Evolutionary conservation across 129 eudicot species (phyloP).

Genomic region (Tanacetum coccineum): DNA sequence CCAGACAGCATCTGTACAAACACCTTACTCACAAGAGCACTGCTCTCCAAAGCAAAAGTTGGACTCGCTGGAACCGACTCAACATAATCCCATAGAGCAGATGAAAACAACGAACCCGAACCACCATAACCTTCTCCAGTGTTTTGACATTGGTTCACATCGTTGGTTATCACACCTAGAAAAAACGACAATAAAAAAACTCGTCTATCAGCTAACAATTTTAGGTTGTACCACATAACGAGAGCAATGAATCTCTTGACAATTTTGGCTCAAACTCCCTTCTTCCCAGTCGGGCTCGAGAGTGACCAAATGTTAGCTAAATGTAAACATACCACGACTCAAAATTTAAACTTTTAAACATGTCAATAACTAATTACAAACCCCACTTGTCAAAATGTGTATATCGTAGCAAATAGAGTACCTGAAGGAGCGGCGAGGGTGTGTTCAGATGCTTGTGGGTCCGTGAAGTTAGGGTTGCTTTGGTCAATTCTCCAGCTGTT

Average conservation of each 20-base stretch:
- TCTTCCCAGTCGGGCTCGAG: not conserved
- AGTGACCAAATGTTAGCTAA: slow-evolving; percentile 38
- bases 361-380: slow-evolving; percentile 12
- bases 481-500: slow-evolving; percentile 17
- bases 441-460: slow-evolving; percentile 19
- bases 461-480: not conserved
- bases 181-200: slow-evolving; percentile 24
- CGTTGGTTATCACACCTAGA: slow-evolving; percentile 52
- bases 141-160: slow-evolving; percentile 34
- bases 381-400: slow-evolving; percentile 18
- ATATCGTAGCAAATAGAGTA: slow-evolving; percentile 28
- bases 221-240: not conserved
- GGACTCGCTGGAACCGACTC: slow-evolving; percentile 80
- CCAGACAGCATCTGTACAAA: slow-evolving; percentile 58
- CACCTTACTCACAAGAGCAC: slow-evolving; percentile 48
- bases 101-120: slow-evolving; percentile 42
- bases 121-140: slow-evolving; percentile 33
- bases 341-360: slow-evolving; percentile 14
- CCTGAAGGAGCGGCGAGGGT: slow-evolving; percentile 41
- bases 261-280: slow-evolving; percentile 51
- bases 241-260: slow-evolving; percentile 45
- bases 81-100: slow-evolving; percentile 39
- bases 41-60: slow-evolving; percentile 71
- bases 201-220: slow-evolving; percentile 35
- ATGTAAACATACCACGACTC: slow-evolving; percentile 12